A percentile compares a stretch with the other conserved stretches of the same genome.
Evolutionary conservation across 805 yeast genomes (phyloP).

Genomic region (Candida ascalaphidarum): DNA sequence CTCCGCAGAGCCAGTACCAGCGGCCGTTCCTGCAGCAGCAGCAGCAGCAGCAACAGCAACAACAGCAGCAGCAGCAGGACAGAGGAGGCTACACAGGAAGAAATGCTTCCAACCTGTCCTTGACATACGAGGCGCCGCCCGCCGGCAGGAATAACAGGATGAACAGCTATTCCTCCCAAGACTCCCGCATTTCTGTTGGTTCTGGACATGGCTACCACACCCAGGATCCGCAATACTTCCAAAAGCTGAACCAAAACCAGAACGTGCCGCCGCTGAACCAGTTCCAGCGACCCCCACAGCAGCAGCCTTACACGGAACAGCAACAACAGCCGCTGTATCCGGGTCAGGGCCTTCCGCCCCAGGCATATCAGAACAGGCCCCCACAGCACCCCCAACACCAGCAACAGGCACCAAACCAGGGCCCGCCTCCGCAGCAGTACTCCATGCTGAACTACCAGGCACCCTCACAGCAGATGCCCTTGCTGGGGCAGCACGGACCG

Average conservation of each 20-base stretch:
- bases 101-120: slow-evolving; percentile 3
- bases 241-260: slow-evolving; percentile 1
- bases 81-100: background rate
- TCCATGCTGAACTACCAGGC: too few species aligned
- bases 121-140: slow-evolving; percentile 2
- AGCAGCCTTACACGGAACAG: too few species aligned
- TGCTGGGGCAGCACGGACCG: too few species aligned
- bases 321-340: too few species aligned
- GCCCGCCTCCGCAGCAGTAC: too few species aligned
- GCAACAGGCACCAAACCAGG: too few species aligned
- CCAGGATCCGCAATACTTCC: background rate
- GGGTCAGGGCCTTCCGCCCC: too few species aligned
- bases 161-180: slow-evolving; percentile 2
- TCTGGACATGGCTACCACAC: slow-evolving; percentile 1
- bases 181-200: slow-evolving; percentile 1
- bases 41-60: slow-evolving; percentile 2
- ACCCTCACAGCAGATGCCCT: too few species aligned
- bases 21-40: slow-evolving; percentile 2
- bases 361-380: too few species aligned
- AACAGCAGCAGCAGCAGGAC: slow-evolving; percentile 4
- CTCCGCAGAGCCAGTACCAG: too few species aligned
- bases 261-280: slow-evolving; percentile 1
- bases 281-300: slow-evolving; percentile 4
- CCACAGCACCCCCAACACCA: too few species aligned
- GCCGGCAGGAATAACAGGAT: slow-evolving; percentile 1